Percentiles rank a stretch among this genome's conserved stretches.
Conservation (phyloP, 768 basidiomycete genomes). For the Cystofilobasidium ferigula region DNA sequence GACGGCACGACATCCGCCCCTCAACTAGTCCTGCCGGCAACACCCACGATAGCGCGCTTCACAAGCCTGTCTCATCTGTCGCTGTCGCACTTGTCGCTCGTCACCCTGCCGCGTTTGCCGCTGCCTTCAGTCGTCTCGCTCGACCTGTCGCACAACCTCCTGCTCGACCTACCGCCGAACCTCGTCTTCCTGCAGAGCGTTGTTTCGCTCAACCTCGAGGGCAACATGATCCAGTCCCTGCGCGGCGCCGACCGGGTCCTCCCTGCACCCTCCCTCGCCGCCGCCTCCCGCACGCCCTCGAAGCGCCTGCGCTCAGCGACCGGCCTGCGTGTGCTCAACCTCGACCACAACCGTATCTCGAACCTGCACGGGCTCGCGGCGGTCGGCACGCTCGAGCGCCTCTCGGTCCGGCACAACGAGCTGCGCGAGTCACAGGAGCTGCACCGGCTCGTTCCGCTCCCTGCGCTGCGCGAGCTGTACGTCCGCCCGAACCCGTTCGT, state of each 20-base stretch:
- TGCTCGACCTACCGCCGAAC: slow-evolving; percentile 85
- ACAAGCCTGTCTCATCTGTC: slow-evolving; percentile 52
- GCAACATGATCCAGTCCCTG: slow-evolving; percentile 25
- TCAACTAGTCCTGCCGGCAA: background rate
- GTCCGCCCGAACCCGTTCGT: slow-evolving; percentile 54
- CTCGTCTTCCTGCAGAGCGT: slow-evolving; percentile 51
- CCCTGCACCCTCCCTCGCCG: background rate
- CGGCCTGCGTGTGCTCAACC: slow-evolving; percentile 21
- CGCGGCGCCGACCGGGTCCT: slow-evolving; percentile 19
- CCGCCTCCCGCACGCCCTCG: slow-evolving; percentile 1
- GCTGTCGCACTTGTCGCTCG: slow-evolving; percentile 77
- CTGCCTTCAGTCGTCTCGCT: slow-evolving; percentile 77
- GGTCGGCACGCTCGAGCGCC: slow-evolving; percentile 11
- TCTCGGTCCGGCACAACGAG: slow-evolving; percentile 19
- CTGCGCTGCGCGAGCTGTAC: slow-evolving; percentile 16
- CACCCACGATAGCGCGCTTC: background rate
- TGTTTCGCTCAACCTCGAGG: slow-evolving; percentile 21
- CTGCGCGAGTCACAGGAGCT: slow-evolving; percentile 21
- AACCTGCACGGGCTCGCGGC: slow-evolving; percentile 19
- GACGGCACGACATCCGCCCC: background rate
- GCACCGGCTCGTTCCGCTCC: slow-evolving; percentile 14
- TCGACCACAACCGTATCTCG: slow-evolving; percentile 22
- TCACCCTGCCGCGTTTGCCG: slow-evolving; percentile 55
- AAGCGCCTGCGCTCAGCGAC: background rate
- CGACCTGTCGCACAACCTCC: slow-evolving; percentile 94